Evolutionary conservation across 1,139 yeast genomes (phyloP).

Genomic region (Wickerhamomyces sp.): DNA sequence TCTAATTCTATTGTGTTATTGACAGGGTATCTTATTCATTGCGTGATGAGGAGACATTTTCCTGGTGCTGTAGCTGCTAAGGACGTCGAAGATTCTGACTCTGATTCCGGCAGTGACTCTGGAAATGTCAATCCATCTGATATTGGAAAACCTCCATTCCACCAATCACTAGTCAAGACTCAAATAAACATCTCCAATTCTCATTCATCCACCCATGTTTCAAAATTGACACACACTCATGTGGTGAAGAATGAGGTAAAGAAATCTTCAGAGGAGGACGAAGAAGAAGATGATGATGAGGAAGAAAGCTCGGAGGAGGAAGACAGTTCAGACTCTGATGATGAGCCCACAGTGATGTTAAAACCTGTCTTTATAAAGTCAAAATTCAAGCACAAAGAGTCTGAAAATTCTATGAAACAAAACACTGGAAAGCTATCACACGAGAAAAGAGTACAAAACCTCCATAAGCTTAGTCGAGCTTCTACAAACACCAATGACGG

Average conservation of each 20-base stretch:
- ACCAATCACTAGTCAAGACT: too few relatives aligned
- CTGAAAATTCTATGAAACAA: neutral
- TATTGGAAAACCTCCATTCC: too few relatives aligned
- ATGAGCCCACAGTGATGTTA: neutral
- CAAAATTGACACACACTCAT: too few relatives aligned
- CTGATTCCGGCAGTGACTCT: neutral
- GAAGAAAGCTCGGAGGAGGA: neutral
- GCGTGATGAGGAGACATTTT: neutral
- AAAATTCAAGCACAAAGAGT: neutral
- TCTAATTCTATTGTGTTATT: too few relatives aligned
- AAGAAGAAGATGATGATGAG: neutral
- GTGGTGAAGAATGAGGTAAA: too few relatives aligned
- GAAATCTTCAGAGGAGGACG: neutral
- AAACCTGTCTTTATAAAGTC: constrained; percentile 1
- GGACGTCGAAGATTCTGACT: neutral
- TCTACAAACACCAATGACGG: neutral
- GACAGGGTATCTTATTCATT: too few relatives aligned
- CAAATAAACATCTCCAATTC: too few relatives aligned
- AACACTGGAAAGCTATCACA: neutral
- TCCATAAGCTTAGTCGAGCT: neutral
- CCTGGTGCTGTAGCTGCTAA: neutral
- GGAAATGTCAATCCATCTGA: too few relatives aligned
- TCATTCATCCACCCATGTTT: too few relatives aligned
- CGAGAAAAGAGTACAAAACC: neutral
- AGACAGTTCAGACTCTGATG: neutral